Base-by-base conservation (phyloP, 352 stramenopile species). In the Peronospora farinosa region DNA sequence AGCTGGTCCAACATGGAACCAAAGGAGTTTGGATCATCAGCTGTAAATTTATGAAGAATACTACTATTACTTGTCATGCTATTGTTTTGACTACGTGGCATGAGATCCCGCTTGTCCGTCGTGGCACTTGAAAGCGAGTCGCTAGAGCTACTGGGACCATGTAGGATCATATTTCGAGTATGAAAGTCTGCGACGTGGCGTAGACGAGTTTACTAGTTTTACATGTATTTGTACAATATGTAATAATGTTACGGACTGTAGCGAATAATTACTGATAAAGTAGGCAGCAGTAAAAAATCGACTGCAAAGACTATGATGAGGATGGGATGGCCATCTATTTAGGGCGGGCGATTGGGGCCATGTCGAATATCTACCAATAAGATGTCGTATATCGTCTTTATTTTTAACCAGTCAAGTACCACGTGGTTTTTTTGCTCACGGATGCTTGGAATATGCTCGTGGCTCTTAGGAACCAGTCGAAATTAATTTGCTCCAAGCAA, bases 1-100 rank as follows among this genome's bases (percentile, higher is more conserved):
- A 89, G 60, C 49, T 89, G 75, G 58, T 89, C 78, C 47, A 87
- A 42, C 45, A 82, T 77, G 7, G 68, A 78, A 12, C 65, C 60
- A 53, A 75, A 80, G 47, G 72, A 80, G 45, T 53, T 66, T 8
- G 57, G 50, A 31, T 80, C 67, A 32, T 80, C 69, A 7, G 53
- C 28, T 31, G 12, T 19, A 36, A 64, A 45, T 40, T 72, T 76
- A 38, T 54, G 47, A 19, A 57, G 17, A 9, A 25, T 61, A 28
- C n/a, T 47, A 41, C 44, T 66, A 45, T 37, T 50, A 39, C 52
- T 59, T 5, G 11, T 8, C 1, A 32, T 57, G 44, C 37, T 21
- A 28, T 40, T 52, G 51, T 45, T 63, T 49, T 41, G 49, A 40
- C 51, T 58, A 27, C 35, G 51, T 11, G 31, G n/a, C 37, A 49